Evolutionary conservation across 495 filamentous ascomycete genomes (phyloP).

Genomic region (Hyaloscypha variabilis): DNA sequence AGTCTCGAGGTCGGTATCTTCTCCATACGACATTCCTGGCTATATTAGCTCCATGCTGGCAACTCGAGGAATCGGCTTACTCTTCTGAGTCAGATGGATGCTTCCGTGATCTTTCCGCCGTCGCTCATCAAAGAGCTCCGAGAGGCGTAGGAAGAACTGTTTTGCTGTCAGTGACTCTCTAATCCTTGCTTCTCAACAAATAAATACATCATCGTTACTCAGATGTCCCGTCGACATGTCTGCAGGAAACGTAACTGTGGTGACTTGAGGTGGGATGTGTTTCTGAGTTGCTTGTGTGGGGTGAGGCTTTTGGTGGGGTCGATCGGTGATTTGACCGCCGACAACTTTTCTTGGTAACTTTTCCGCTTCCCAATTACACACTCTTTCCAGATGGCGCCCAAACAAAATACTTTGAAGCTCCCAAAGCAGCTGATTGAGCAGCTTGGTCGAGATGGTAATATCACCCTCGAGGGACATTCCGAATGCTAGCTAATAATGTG

Average conservation of each 20-base stretch:
- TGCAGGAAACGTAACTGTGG: conserved; percentile 30
- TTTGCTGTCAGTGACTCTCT: conserved; percentile 27
- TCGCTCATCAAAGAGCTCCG: conserved; percentile 69
- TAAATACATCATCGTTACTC: conserved; percentile 72
- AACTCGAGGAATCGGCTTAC: conserved; percentile 17
- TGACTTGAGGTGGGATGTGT: conserved; percentile 14
- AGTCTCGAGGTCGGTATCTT: conserved; percentile 25
- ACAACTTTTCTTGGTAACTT: conserved; percentile 15
- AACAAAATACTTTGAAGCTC: conserved; percentile 62
- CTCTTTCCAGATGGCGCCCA: conserved; percentile 30
- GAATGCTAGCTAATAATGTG: not conserved
- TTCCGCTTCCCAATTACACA: not conserved
- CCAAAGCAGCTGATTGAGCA: conserved; percentile 63
- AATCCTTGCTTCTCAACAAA: conserved; percentile 1
- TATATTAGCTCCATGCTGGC: conserved; percentile 26
- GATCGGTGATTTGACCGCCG: conserved; percentile 19
- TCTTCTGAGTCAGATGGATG: conserved; percentile 84
- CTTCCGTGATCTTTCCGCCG: conserved; percentile 74
- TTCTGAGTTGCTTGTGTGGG: conserved; percentile 20
- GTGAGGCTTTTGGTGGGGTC: conserved; percentile 25
- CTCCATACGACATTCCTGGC: conserved; percentile 38
- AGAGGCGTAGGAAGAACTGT: conserved; percentile 86
- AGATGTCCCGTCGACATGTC: conserved; percentile 59
- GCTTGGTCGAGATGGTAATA: conserved; percentile 50
- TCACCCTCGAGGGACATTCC: not conserved